These are phyloP conservation scores for Hypholoma fasciculare DNA, from an alignment of 768 basidiomycete species.

Conservation along the genomic window DNA sequence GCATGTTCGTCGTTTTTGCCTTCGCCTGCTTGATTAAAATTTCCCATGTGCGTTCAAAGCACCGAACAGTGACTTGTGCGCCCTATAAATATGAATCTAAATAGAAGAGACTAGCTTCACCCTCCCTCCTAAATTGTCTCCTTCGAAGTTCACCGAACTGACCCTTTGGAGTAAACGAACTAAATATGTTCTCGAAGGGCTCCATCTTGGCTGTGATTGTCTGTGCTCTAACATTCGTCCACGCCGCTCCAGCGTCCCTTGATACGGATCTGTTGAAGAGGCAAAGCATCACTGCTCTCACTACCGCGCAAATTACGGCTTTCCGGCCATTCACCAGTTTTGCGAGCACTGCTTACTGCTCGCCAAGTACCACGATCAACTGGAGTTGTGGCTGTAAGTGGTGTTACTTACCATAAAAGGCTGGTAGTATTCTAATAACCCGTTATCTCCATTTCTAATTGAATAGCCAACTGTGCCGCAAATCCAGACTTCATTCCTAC, in stretches of 20 bases:
- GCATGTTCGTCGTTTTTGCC: slow-evolving; percentile 1
- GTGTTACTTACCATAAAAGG: neutral
- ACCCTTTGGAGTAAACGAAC: neutral
- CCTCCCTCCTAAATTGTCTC: neutral
- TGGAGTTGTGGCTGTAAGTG: slow-evolving; percentile 55
- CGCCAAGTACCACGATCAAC: slow-evolving; percentile 36
- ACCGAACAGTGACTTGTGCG: too few relatives aligned
- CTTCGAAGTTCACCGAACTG: neutral
- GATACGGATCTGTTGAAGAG: neutral
- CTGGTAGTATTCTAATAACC: neutral
- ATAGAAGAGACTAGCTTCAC: neutral
- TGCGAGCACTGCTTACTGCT: slow-evolving; percentile 54
- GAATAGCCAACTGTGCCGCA: slow-evolving; percentile 38
- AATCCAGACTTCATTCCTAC: slow-evolving; percentile 42
- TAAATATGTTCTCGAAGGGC: slow-evolving; percentile 4
- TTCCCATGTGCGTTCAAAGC: neutral
- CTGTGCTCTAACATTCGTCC: neutral
- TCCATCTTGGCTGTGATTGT: neutral
- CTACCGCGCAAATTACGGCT: slow-evolving; percentile 7
- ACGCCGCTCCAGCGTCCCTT: slow-evolving; percentile 1
- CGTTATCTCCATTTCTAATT: neutral
- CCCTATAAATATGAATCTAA: neutral
- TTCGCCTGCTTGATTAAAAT: neutral
- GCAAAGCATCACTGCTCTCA: slow-evolving; percentile 10
- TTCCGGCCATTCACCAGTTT: slow-evolving; percentile 50